Evolutionary conservation across 2,329 filamentous ascomycete genomes (phyloP), one percentile per base, ranked within the genome.

Genomic region (Rhynchosporium graminicola): DNA sequence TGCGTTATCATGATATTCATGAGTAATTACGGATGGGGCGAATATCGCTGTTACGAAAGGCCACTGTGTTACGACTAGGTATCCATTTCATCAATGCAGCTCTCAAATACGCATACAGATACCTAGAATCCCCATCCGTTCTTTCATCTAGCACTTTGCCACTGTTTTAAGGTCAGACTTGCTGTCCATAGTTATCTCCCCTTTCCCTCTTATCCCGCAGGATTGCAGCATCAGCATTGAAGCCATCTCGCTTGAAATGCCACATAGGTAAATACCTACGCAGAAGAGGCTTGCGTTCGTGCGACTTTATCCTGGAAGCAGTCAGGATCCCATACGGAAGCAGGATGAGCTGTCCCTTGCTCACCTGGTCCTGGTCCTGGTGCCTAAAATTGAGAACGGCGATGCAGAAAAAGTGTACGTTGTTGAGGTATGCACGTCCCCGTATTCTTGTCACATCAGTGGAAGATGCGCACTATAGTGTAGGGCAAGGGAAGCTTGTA

Each of bases 291-390:
- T 36, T 36, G 33, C 33, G 10, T 46, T 10, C 33, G 46, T 59
- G 33, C 38, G 33, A 59, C 46, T 10, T 3, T 38, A 3, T n/a
- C 15, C 57, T 52, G 57, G 33, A 13, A 43, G 28, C 13, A 59
- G 50, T 38, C 57, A 60, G 57, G 56, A 40, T 63, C 45, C 36
- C 33, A 63, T 56, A 48, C 55, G 4, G 38, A n/a, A 59, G 55
- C 47, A 48, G 59, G 56, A 62, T 59, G 43, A 56, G 15, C 20
- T 48, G 10, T 9, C 28, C 12, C 26, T 28, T 43, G 43, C 40
- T 28, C 40, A 13, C 43, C 33, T 48, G 42, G 31, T 29, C 47
- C 5, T 4, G 4, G 13, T 33, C 48, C 59, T 36, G 55, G 20
- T 55, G 10, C 26, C 15, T 26, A 46, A 55, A 36, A 40, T 45